A percentile compares a stretch with the other conserved stretches of the same genome.
These are phyloP conservation scores for Picochlorum sp. DNA, from an alignment of 139 green algal genomes.

Conservation along the genomic window DNA sequence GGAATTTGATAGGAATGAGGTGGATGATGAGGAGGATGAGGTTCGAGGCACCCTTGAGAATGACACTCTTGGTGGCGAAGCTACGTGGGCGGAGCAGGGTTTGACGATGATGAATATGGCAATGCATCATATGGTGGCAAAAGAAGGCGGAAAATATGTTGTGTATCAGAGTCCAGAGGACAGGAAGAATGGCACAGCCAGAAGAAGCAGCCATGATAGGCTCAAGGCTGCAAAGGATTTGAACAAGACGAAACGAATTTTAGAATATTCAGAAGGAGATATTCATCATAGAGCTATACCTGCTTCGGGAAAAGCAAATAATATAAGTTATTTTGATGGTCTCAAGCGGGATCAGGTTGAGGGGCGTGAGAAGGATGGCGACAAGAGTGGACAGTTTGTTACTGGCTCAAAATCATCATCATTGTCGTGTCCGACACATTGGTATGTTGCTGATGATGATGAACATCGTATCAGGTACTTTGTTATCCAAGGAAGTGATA, in stretches of 20 bases:
- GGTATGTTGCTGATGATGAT: constrained; percentile 78
- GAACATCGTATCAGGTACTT: constrained; percentile 55
- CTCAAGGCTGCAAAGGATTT: no score
- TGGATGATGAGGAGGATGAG: no score
- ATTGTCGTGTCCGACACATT: constrained; percentile 31
- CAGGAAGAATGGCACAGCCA: no score
- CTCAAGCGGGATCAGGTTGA: not conserved
- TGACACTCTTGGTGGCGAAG: no score
- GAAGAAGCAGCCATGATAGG: no score
- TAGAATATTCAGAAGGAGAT: not conserved
- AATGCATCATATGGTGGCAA: no score
- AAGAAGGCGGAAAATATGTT: no score
- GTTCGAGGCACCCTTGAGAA: no score
- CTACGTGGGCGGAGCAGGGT: no score
- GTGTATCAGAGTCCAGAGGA: no score
- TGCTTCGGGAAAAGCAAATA: not conserved
- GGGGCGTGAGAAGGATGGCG: not conserved
- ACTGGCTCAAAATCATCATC: constrained; percentile 18
- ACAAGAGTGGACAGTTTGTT: constrained; percentile 1
- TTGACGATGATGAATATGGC: no score
- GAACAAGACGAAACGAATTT: no score
- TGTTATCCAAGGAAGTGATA: constrained; percentile 66
- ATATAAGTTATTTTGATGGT: constrained; percentile 8
- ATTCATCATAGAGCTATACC: not conserved
- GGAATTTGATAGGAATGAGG: not conserved